phyloP scores from a whole-genome alignment of 805 yeast species.

The Kodamaea laetipori region DNA sequence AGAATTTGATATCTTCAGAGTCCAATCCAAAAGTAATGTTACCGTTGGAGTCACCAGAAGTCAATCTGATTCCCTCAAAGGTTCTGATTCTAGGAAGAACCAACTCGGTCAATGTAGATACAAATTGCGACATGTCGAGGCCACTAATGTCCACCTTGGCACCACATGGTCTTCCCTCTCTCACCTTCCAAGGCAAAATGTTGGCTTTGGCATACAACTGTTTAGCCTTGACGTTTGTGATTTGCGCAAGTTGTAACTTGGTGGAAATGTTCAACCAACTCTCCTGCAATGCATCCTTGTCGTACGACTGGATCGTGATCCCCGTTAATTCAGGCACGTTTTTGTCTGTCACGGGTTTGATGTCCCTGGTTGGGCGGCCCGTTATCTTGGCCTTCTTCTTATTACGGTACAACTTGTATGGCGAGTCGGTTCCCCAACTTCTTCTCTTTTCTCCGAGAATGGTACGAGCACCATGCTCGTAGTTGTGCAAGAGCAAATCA shows the following conservation, averaged over 20 bases:
- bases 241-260: conserved; percentile 80
- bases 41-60: conserved; percentile 83
- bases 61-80: conserved; percentile 73
- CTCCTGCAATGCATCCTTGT: conserved; percentile 67
- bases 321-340: conserved; percentile 73
- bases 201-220: conserved; percentile 74
- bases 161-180: conserved; percentile 90
- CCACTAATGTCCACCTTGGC: conserved; percentile 80
- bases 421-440: conserved; percentile 84
- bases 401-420: conserved; percentile 86
- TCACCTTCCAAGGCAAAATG: conserved; percentile 81
- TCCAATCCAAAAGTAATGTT: conserved; percentile 82
- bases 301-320: conserved; percentile 77
- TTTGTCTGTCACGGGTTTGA: conserved; percentile 62
- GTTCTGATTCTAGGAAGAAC: conserved; percentile 93
- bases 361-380: conserved; percentile 70
- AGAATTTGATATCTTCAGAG: conserved; percentile 72
- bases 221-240: conserved; percentile 86
- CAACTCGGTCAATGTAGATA: conserved; percentile 83
- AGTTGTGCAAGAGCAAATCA: conserved; percentile 77
- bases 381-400: conserved; percentile 75
- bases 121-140: conserved; percentile 79
- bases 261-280: conserved; percentile 76
- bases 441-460: conserved; percentile 70
- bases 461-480: conserved; percentile 61